These are phyloP conservation scores for Chrysanthemum seticuspe DNA, from an alignment of 129 eudicot species.

Conservation along the genomic window DNA sequence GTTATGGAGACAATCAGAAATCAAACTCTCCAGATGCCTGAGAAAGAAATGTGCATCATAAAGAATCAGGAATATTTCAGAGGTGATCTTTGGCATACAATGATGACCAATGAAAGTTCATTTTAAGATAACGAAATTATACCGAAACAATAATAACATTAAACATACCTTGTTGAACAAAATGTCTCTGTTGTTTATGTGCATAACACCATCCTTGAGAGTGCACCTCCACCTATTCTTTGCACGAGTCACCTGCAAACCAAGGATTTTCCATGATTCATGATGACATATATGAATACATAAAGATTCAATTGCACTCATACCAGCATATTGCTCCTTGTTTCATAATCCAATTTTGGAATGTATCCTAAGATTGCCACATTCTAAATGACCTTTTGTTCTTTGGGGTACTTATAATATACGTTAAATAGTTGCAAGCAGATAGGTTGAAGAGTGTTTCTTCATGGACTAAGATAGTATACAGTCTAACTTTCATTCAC, in stretches of 20 bases:
- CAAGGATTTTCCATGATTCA: not conserved
- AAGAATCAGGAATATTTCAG: not conserved
- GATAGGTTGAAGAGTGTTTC: no score
- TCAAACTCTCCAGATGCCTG: constrained; percentile 21
- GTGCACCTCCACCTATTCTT: constrained; percentile 99
- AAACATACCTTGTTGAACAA: constrained; percentile 86
- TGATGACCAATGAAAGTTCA: not conserved
- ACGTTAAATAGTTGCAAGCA: no score
- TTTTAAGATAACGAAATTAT: not conserved
- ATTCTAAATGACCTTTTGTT: no score
- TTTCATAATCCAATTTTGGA: no score
- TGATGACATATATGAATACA: not conserved
- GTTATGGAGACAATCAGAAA: constrained; percentile 7
- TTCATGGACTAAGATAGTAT: no score
- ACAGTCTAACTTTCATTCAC: no score
- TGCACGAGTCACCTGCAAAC: constrained; percentile 83
- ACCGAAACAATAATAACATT: not conserved
- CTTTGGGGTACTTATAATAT: no score
- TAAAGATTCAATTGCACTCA: not conserved
- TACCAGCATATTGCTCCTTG: no score
- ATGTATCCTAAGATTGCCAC: no score
- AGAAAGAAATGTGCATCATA: not conserved
- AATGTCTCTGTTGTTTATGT: constrained; percentile 76
- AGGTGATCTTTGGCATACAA: not conserved
- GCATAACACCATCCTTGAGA: constrained; percentile 98